Conservation (phyloP, 2,329 filamentous ascomycete species). For the Magnaporthales sp. region DNA sequence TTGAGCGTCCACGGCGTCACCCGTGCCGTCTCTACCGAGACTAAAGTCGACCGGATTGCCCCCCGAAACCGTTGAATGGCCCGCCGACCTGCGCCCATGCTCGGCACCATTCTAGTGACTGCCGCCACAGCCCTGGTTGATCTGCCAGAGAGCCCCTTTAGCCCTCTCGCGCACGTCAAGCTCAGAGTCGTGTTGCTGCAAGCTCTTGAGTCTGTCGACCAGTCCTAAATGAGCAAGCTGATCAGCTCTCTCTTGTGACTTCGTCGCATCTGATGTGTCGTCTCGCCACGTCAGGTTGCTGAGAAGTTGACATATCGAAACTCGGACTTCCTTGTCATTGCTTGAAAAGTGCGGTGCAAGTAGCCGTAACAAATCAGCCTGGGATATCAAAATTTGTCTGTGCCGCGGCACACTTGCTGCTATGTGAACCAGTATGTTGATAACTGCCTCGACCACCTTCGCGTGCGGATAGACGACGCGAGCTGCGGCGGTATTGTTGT, state of each 20-base stretch:
- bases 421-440: conserved; percentile 80
- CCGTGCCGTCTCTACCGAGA: background rate
- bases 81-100: background rate
- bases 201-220: conserved; percentile 51
- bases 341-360: conserved; percentile 68
- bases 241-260: conserved; percentile 56
- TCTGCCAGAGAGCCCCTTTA: conserved; percentile 68
- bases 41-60: background rate
- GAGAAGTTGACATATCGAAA: conserved; percentile 73
- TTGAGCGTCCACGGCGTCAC: background rate
- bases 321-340: conserved; percentile 63
- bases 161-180: conserved; percentile 77
- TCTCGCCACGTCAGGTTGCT: conserved; percentile 83
- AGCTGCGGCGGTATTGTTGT: conserved; percentile 13
- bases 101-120: background rate
- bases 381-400: conserved; percentile 66
- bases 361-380: conserved; percentile 65
- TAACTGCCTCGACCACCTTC: conserved; percentile 69
- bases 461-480: conserved; percentile 47
- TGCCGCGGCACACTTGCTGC: conserved; percentile 74
- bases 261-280: conserved; percentile 56
- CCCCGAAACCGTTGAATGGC: background rate
- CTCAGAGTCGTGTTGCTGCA: conserved; percentile 60
- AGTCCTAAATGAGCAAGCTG: conserved; percentile 68
- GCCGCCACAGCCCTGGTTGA: conserved; percentile 23